Percentiles rank a stretch among this genome's conserved stretches.
Evolutionary conservation across 225 moss, liverwort and hornwort species (phyloP).

Genomic region (Bryoerythrophyllum caledonicum): DNA sequence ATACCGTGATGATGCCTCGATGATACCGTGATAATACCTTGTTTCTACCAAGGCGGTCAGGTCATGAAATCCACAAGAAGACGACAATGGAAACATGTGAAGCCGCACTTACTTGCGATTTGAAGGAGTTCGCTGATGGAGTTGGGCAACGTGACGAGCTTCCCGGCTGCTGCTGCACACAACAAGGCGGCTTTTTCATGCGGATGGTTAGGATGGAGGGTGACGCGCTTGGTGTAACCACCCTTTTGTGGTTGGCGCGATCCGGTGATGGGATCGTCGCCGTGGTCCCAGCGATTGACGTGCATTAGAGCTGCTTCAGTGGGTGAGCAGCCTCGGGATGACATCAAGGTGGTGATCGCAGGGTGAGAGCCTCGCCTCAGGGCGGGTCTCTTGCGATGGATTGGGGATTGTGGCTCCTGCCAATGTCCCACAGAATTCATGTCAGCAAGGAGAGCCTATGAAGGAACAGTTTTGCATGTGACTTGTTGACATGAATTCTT

Average conservation of each 20-base stretch:
- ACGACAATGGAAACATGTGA: too few relatives aligned
- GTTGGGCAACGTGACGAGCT: constrained; percentile 39
- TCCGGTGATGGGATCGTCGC: background rate
- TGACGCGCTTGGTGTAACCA: constrained; percentile 36
- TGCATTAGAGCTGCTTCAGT: constrained; percentile 37
- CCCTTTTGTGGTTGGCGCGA: constrained; percentile 8
- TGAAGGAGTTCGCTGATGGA: constrained; percentile 42
- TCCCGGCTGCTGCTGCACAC: constrained; percentile 20
- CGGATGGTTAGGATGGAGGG: constrained; percentile 46
- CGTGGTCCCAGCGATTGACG: constrained; percentile 39
- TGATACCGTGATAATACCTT: too few relatives aligned
- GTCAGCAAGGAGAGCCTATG: too few relatives aligned
- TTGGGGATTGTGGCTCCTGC: constrained; percentile 32
- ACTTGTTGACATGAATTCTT: too few relatives aligned
- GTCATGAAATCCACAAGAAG: too few relatives aligned
- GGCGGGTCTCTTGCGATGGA: constrained; percentile 27
- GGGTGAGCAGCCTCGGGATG: constrained; percentile 37
- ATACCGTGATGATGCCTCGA: too few relatives aligned
- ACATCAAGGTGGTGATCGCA: constrained; percentile 49
- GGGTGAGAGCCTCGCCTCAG: constrained; percentile 34
- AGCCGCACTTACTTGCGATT: constrained; percentile 34
- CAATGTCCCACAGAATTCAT: too few relatives aligned
- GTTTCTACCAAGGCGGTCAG: too few relatives aligned
- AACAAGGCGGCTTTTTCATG: constrained; percentile 17
- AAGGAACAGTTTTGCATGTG: too few relatives aligned